phyloP scores from a whole-genome alignment of 352 stramenopile species.

The Ophiocytium majus region DNA sequence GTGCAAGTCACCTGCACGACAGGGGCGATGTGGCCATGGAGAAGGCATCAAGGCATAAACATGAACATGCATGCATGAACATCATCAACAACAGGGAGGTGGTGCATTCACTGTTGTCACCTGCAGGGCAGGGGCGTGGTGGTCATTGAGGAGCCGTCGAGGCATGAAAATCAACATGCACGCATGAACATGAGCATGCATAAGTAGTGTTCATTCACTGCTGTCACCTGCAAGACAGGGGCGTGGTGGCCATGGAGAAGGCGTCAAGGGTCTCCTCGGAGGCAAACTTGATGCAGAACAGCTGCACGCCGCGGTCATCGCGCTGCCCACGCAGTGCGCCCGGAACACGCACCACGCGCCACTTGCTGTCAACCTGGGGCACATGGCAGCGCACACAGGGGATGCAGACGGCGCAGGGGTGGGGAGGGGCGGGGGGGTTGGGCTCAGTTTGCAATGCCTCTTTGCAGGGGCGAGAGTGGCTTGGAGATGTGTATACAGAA shows the following conservation, averaged over 20 bases:
- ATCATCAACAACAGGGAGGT: not conserved
- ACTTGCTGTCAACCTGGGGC: slow-evolving; percentile 5
- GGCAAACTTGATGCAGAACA: slow-evolving; percentile 30
- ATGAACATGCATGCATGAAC: not conserved
- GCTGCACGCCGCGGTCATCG: not conserved
- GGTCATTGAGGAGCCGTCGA: not conserved
- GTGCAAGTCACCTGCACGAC: not conserved
- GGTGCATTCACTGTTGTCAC: not conserved
- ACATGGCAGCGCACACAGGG: not conserved
- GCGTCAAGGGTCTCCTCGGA: not conserved
- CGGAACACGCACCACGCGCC: not conserved
- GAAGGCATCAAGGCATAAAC: not conserved
- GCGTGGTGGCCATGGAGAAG: not conserved
- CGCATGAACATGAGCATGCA: not conserved
- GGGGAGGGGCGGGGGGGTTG: not conserved
- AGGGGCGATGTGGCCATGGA: not conserved
- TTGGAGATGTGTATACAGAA: not conserved
- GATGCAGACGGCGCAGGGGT: not conserved
- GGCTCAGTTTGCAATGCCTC: not conserved
- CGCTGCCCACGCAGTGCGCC: not conserved
- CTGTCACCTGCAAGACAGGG: not conserved
- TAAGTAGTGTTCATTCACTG: not conserved
- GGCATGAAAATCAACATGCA: not conserved
- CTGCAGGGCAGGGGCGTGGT: not conserved
- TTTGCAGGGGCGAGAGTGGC: not conserved